These are phyloP conservation scores for Onygenales sp. DNA, from an alignment of 2,329 filamentous ascomycete species.

Conservation along the genomic window DNA sequence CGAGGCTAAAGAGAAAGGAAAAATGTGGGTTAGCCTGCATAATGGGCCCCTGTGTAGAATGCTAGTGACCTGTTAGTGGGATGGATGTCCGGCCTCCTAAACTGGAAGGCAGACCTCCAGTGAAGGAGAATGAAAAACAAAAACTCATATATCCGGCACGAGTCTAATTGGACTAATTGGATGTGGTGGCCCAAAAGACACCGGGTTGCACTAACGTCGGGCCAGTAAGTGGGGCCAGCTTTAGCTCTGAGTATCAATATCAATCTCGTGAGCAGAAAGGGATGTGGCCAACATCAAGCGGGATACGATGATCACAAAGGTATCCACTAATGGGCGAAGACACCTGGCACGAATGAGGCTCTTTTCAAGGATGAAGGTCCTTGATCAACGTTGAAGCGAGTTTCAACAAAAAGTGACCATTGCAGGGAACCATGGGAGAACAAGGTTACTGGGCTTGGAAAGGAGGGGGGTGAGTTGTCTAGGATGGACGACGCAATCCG, in stretches of 20 bases:
- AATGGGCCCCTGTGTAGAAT: not conserved
- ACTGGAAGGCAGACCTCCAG: not conserved
- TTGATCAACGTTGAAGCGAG: constrained; percentile 6
- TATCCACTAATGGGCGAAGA: constrained; percentile 23
- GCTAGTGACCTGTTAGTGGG: not conserved
- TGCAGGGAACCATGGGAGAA: constrained; percentile 8
- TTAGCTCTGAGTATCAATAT: constrained; percentile 2
- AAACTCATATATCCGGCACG: not conserved
- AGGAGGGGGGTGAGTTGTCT: constrained; percentile 1
- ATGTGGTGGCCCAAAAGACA: not conserved
- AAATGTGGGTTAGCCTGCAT: not conserved
- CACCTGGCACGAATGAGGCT: constrained; percentile 26
- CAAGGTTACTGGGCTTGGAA: constrained; percentile 4
- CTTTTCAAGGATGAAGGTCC: constrained; percentile 20
- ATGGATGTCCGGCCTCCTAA: not conserved
- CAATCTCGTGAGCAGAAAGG: constrained; percentile 12
- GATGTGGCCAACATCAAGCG: constrained; percentile 9
- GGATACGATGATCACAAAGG: constrained; percentile 5
- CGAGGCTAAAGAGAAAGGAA: not conserved
- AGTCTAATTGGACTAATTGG: not conserved
- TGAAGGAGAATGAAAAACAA: not conserved
- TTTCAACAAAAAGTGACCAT: constrained; percentile 2
- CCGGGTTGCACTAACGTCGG: not conserved
- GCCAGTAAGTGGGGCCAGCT: not conserved
- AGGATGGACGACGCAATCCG: constrained; percentile 8